Evolutionary conservation across 805 yeast genomes (phyloP).

Genomic region (Lipomyces yamadae): DNA sequence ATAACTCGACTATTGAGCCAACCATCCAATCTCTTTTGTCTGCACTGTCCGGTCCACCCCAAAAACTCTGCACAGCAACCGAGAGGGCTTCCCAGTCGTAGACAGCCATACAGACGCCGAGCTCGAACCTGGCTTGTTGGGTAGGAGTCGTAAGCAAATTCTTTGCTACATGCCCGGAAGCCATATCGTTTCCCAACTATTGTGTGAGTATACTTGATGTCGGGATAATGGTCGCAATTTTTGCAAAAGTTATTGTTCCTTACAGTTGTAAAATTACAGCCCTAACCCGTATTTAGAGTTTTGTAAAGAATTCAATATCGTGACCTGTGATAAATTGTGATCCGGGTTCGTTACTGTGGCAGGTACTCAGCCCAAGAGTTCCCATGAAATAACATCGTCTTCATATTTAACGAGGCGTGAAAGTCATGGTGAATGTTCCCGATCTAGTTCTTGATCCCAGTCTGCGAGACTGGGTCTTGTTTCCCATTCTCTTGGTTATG

Average conservation of each 20-base stretch:
- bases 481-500: slow-evolving; percentile 91
- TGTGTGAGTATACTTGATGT: neutral
- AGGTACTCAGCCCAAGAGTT: neutral
- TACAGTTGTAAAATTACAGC: neutral
- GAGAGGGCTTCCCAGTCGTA: slow-evolving; percentile 86
- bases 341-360: too few species aligned
- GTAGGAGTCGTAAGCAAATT: slow-evolving; percentile 13
- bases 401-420: neutral
- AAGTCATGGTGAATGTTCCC: slow-evolving; percentile 45
- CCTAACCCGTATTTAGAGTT: neutral
- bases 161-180: slow-evolving; percentile 19
- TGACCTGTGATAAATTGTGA: neutral
- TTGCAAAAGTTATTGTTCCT: neutral
- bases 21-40: slow-evolving; percentile 96
- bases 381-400: neutral
- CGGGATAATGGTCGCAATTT: neutral
- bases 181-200: slow-evolving; percentile 10
- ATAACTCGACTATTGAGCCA: slow-evolving; percentile 79
- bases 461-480: slow-evolving; percentile 83
- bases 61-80: slow-evolving; percentile 85
- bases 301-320: neutral
- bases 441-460: slow-evolving; percentile 77
- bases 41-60: slow-evolving; percentile 94
- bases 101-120: slow-evolving; percentile 91
- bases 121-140: slow-evolving; percentile 84